Evolutionary conservation across 768 basidiomycete genomes (phyloP), one percentile per base, ranked within the genome.

Genomic region (Lactarius sanguifluus): DNA sequence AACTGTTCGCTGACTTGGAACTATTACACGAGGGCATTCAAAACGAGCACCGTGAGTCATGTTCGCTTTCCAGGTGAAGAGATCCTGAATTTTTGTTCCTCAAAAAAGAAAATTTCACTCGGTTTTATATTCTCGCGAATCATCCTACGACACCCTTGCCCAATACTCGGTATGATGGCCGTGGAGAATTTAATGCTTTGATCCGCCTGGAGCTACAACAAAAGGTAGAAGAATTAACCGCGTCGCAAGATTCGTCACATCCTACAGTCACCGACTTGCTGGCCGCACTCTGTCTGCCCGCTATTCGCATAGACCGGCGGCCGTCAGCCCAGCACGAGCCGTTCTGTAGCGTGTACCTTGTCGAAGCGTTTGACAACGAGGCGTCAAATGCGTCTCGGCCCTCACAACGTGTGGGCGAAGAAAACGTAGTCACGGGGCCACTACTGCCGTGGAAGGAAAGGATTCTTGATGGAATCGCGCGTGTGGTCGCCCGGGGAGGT

Each of bases 21-120:
- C 76, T 91, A 4, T 76, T 92, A 47, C 76, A 74, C 40, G 80
- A 85, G 62, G 83, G 82, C 13, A 88, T 93, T 57, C 91, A 94
- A 71, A 83, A 89, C 68, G 79, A 79, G 61, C 72, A 79, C 50
- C 74, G 89, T 86, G 73, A 64, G 76, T 73, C 32, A 5, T 34
- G 34, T 30, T 47, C 13, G 4, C 23, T 25, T 18, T 34, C 5
- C 18, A 7, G 20, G 32, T 18, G 20, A 52, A 50, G 23, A 25
- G 23, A 13, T 13, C 23, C 50, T 52, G 25, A 52, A 52, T 6
- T 25, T 13, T 25, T 52, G 23, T 50, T 13, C 7, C 41, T 15
- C 15, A 41, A 41, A 16, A 28, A 73, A 91, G 90, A 75, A 23
- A 91, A 91, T 70, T 84, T 79, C 60, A 91, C 90, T 6, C 83